Percentiles rank a stretch among this genome's conserved stretches.
phyloP scores from a whole-genome alignment of 305 asterid genomes.

The Nicotiana rustica region DNA sequence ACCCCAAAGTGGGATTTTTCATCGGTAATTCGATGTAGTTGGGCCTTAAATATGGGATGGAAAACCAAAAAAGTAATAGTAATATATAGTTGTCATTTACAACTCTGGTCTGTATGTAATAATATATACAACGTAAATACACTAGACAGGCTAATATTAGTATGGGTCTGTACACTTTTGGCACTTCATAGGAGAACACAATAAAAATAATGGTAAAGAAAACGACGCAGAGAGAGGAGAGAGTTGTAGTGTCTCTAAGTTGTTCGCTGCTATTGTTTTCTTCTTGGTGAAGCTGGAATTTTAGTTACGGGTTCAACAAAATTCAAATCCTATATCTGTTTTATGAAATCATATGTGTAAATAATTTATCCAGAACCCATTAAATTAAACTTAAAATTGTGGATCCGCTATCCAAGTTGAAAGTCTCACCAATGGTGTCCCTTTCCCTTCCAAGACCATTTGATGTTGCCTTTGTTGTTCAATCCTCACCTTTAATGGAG shows the following conservation, averaged over 20 bases:
- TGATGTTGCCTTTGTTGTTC: constrained; percentile 50
- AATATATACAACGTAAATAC: not conserved
- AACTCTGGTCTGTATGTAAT: not conserved
- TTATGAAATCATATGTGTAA: too few relatives aligned
- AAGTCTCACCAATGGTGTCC: constrained; percentile 61
- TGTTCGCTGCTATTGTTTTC: not conserved
- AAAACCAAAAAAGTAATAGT: too few relatives aligned
- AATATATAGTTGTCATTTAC: not conserved
- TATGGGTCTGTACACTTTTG: not conserved
- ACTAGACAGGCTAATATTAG: not conserved
- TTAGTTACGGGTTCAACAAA: too few relatives aligned
- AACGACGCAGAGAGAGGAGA: not conserved
- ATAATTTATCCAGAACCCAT: too few relatives aligned
- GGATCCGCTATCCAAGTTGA: constrained; percentile 56
- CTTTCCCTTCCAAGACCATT: constrained; percentile 78
- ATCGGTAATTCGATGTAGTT: too few relatives aligned
- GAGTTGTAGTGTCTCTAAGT: not conserved
- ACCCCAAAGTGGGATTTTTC: too few relatives aligned
- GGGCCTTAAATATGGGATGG: too few relatives aligned
- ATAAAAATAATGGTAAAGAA: not conserved
- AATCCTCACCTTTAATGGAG: constrained; percentile 47
- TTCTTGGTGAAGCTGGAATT: not conserved
- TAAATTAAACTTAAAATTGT: too few relatives aligned
- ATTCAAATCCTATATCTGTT: too few relatives aligned
- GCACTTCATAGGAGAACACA: not conserved